These are phyloP conservation scores for Cicer cuneatum DNA, from an alignment of 306 rosid genomes.

Conservation along the genomic window DNA sequence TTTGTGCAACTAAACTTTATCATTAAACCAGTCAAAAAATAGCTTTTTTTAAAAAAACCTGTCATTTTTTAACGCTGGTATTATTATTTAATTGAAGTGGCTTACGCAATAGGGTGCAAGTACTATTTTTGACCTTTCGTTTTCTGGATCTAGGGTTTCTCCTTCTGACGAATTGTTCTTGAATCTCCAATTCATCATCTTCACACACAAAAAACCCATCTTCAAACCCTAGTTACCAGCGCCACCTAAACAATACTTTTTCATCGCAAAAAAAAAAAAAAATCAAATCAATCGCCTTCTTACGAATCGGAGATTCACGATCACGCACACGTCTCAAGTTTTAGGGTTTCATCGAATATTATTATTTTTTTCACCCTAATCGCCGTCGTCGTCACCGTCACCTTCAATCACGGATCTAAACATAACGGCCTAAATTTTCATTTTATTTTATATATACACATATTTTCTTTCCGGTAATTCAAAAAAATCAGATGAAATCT, in stretches of 20 bases:
- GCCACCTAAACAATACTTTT: constrained; percentile 30
- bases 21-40: too few species aligned
- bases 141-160: constrained; percentile 99
- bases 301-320: constrained; percentile 39
- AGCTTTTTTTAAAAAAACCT: too few species aligned
- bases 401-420: constrained; percentile 73
- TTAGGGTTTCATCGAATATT: constrained; percentile 47
- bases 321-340: constrained; percentile 17
- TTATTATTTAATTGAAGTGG: constrained; percentile 41
- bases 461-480: constrained; percentile 47
- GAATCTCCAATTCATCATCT: constrained; percentile 45
- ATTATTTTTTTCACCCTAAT: constrained; percentile 30
- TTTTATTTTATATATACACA: constrained; percentile 29
- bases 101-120: constrained; percentile 45
- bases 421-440: constrained; percentile 42
- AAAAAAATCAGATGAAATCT: constrained; percentile 70
- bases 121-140: constrained; percentile 81
- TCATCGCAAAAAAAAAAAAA: constrained; percentile 10
- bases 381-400: constrained; percentile 46
- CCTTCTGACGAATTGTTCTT: constrained; percentile 54
- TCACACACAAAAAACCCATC: constrained; percentile 34
- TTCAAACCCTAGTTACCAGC: constrained; percentile 66
- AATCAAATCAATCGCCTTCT: constrained; percentile 30
- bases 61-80: neutral
- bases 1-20: too few species aligned